phyloP scores from a whole-genome alignment of 441 rosid genomes.

The Adansonia rubrostipa region DNA sequence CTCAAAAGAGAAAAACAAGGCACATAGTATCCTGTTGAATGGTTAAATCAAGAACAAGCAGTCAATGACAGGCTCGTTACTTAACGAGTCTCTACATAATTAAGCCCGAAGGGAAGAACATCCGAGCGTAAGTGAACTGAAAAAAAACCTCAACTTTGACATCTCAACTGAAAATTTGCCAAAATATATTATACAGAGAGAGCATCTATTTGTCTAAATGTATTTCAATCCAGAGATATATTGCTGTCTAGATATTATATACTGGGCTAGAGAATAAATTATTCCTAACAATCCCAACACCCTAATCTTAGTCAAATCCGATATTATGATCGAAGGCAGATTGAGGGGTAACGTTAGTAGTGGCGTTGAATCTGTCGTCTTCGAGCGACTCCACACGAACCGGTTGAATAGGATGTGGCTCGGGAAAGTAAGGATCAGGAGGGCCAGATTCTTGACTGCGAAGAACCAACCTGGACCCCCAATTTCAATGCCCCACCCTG shows the following conservation, averaged over 20 bases:
- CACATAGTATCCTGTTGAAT: too few species aligned
- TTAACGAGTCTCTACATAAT: not conserved
- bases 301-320: constrained; percentile 84
- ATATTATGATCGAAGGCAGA: constrained; percentile 82
- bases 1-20: too few species aligned
- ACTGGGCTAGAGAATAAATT: constrained; percentile 78
- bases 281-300: constrained; percentile 83
- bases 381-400: constrained; percentile 85
- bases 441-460: constrained; percentile 87
- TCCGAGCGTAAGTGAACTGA: not conserved
- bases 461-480: constrained; percentile 99
- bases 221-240: constrained; percentile 89
- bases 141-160: constrained; percentile 30
- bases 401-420: constrained; percentile 91
- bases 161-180: constrained; percentile 50
- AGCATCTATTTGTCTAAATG: constrained; percentile 59
- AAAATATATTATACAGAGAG: constrained; percentile 47
- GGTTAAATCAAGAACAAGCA: constrained; percentile 2
- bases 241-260: constrained; percentile 92
- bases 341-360: constrained; percentile 84
- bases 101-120: too few species aligned
- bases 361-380: constrained; percentile 66
- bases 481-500: constrained; percentile 87
- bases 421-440: constrained; percentile 84
- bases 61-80: not conserved